Percentiles rank a stretch among this genome's conserved stretches.
These are phyloP conservation scores for Apophysomyces variabilis DNA, from an alignment of 371 early-diverging fungal genomes.

Conservation along the genomic window DNA sequence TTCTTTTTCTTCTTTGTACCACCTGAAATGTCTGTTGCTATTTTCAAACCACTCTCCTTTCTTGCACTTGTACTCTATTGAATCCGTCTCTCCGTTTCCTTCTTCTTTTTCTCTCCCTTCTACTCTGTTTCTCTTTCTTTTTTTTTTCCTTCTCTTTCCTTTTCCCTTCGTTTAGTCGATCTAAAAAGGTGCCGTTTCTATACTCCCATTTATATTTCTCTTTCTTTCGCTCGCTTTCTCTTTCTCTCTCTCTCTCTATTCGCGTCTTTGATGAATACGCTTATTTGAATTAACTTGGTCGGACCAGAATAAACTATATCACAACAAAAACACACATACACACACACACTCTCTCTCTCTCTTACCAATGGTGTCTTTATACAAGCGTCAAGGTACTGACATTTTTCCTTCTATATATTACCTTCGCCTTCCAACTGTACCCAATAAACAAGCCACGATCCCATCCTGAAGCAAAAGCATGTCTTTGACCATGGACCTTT, in stretches of 20 bases:
- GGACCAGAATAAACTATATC: background rate
- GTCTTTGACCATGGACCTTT: background rate
- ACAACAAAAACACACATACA: background rate
- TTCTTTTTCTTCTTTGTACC: background rate
- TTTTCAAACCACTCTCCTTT: conserved; percentile 10
- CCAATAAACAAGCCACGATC: background rate
- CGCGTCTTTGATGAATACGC: background rate
- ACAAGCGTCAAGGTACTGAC: conserved; percentile 8
- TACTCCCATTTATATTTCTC: background rate
- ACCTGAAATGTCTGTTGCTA: background rate
- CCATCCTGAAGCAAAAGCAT: too few species aligned
- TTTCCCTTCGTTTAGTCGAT: background rate
- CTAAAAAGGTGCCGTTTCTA: too few species aligned
- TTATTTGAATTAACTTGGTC: background rate
- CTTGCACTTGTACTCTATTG: conserved; percentile 9
- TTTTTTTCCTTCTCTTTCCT: background rate
- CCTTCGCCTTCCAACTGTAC: too few species aligned
- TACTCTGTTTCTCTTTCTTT: background rate
- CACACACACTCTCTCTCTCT: background rate
- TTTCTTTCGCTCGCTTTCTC: background rate
- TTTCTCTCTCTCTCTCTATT: background rate
- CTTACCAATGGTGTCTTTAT: background rate
- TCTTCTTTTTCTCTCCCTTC: background rate
- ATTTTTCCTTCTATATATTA: background rate
- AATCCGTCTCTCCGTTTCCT: background rate